These are phyloP conservation scores for Leccinum olivaceopallidum DNA, from an alignment of 768 basidiomycete genomes.

Conservation along the genomic window DNA sequence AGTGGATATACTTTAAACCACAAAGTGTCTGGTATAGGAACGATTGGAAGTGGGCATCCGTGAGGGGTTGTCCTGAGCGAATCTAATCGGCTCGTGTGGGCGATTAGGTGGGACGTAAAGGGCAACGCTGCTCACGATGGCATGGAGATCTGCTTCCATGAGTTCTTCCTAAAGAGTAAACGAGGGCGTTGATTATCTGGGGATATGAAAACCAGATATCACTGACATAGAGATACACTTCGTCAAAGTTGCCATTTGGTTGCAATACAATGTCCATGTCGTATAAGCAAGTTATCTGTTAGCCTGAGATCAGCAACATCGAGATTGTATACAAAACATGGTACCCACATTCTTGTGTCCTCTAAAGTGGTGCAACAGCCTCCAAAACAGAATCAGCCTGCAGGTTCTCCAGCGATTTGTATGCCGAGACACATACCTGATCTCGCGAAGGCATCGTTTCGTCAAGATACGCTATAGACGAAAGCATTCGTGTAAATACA, in stretches of 20 bases:
- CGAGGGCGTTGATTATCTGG: not conserved
- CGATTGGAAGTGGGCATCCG: slow-evolving; percentile 91
- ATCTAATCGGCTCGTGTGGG: slow-evolving; percentile 45
- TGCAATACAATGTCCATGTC: slow-evolving; percentile 99
- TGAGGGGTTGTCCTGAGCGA: slow-evolving; percentile 84
- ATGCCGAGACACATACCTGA: slow-evolving; percentile 56
- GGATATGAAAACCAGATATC: slow-evolving; percentile 1
- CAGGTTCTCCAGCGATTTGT: not conserved
- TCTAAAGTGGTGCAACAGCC: slow-evolving; percentile 94
- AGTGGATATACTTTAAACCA: slow-evolving; percentile 97
- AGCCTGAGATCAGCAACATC: slow-evolving; percentile 5
- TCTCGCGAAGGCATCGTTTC: slow-evolving; percentile 94
- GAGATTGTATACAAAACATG: slow-evolving; percentile 25
- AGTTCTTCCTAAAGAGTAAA: slow-evolving; percentile 77
- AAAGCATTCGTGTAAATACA: slow-evolving; percentile 14
- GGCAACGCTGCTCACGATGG: slow-evolving; percentile 65
- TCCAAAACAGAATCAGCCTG: slow-evolving; percentile 33
- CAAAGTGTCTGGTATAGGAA: slow-evolving; percentile 99
- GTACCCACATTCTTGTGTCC: slow-evolving; percentile 91
- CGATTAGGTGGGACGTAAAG: not conserved
- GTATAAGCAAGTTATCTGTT: slow-evolving; percentile 91
- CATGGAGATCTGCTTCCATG: slow-evolving; percentile 99
- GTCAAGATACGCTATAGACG: slow-evolving; percentile 80
- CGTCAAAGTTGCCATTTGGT: slow-evolving; percentile 89
- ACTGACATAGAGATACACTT: slow-evolving; percentile 90